These are phyloP conservation scores for Colletotrichum sp. DNA, from an alignment of 2,329 filamentous ascomycete species.

Conservation along the genomic window DNA sequence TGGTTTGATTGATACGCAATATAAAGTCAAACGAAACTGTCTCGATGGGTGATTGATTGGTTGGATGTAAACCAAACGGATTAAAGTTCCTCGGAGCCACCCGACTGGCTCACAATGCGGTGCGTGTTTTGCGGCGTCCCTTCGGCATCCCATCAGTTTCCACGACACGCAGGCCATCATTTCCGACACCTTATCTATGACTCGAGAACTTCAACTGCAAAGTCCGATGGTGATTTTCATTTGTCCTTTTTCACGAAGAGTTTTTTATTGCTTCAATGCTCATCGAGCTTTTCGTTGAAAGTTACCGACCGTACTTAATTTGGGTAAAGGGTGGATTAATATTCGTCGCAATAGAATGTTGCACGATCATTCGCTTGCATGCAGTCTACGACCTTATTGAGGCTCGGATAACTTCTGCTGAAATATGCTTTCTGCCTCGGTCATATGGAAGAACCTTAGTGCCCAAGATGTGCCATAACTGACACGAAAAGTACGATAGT, in stretches of 20 bases:
- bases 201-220: neutral
- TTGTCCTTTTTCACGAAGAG: neutral
- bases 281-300: neutral
- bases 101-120: neutral
- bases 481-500: neutral
- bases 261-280: neutral
- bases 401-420: neutral
- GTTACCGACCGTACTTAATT: neutral
- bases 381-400: neutral
- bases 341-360: neutral
- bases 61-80: neutral
- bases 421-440: neutral
- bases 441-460: neutral
- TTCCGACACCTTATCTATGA: neutral
- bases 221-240: neutral
- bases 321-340: neutral
- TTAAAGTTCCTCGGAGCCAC: neutral
- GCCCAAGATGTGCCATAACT: fast-evolving
- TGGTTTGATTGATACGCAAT: neutral
- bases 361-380: neutral
- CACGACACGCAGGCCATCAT: neutral
- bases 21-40: neutral
- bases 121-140: neutral
- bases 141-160: neutral
- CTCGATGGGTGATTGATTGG: neutral